phyloP scores from a whole-genome alignment of 768 basidiomycete genomes.

The Phylloporus scabripes region DNA sequence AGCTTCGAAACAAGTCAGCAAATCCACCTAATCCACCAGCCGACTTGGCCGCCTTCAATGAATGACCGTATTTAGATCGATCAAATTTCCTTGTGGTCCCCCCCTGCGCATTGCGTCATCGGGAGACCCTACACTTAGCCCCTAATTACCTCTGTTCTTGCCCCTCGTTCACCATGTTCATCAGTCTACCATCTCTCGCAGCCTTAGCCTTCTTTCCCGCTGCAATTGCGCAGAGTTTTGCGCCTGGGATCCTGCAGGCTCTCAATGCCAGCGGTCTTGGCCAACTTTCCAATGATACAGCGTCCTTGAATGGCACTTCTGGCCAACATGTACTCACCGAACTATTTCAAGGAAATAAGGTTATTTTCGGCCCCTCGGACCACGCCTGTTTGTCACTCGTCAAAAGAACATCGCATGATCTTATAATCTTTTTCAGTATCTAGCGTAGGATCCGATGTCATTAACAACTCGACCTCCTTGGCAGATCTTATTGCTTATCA shows the following conservation, averaged over 20 bases:
- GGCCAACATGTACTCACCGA: conserved; percentile 42
- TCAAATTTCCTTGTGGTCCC: not conserved
- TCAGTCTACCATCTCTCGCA: not conserved
- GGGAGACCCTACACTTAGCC: not conserved
- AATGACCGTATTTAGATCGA: not conserved
- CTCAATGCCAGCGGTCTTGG: conserved; percentile 39
- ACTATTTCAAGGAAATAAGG: conserved; percentile 41
- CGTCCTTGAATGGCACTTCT: conserved; percentile 39
- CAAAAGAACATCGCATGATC: not conserved
- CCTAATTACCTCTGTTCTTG: not conserved
- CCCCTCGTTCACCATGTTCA: conserved; percentile 17
- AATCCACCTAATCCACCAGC: too few species aligned
- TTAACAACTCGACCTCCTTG: conserved; percentile 32
- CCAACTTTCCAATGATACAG: conserved; percentile 36
- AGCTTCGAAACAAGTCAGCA: too few species aligned
- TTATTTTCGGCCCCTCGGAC: conserved; percentile 56
- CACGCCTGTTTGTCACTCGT: conserved; percentile 42
- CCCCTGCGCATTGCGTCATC: conserved; percentile 30
- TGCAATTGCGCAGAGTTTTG: conserved; percentile 30
- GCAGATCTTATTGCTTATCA: conserved; percentile 54
- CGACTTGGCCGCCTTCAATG: not conserved
- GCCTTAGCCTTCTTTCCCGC: conserved; percentile 24
- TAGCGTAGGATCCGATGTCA: conserved; percentile 4
- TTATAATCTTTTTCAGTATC: conserved; percentile 12
- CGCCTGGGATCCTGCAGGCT: conserved; percentile 32